These are phyloP conservation scores for Prunus mira DNA, from an alignment of 306 rosid genomes.

Conservation along the genomic window DNA sequence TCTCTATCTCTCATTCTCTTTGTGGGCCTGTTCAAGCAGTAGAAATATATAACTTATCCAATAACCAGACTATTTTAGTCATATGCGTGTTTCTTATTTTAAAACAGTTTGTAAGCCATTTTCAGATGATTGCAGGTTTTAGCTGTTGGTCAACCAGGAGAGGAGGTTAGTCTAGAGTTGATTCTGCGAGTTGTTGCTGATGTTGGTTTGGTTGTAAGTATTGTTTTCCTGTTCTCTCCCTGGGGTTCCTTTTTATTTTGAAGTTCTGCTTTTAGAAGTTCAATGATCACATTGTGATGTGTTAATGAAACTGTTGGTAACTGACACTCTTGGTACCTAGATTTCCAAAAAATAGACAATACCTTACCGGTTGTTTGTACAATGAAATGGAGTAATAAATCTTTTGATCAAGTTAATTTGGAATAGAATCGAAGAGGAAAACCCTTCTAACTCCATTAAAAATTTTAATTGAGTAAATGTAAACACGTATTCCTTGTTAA, in stretches of 20 bases:
- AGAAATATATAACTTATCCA: neutral
- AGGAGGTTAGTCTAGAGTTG: slow-evolving; percentile 95
- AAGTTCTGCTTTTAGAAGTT: neutral
- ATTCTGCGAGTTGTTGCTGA: slow-evolving; percentile 95
- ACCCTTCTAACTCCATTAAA: neutral
- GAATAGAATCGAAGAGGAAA: neutral
- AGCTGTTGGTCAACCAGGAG: slow-evolving; percentile 81
- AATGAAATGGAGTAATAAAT: neutral
- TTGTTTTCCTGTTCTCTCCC: neutral
- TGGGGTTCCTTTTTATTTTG: neutral
- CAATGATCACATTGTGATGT: neutral
- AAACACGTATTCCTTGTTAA: neutral
- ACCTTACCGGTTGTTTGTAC: neutral
- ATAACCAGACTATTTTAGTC: neutral
- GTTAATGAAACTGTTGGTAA: neutral
- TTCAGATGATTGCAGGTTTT: slow-evolving; percentile 55
- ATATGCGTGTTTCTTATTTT: slow-evolving; percentile 1
- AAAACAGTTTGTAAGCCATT: slow-evolving; percentile 15
- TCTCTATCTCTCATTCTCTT: neutral
- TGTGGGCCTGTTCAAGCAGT: neutral
- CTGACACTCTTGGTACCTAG: neutral
- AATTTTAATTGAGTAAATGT: neutral
- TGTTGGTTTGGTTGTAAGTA: slow-evolving; percentile 72
- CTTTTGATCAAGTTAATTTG: neutral
- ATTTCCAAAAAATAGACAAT: neutral